phyloP scores from a whole-genome alignment of 2,329 filamentous ascomycete genomes.

The Apiospora saccharicola region DNA sequence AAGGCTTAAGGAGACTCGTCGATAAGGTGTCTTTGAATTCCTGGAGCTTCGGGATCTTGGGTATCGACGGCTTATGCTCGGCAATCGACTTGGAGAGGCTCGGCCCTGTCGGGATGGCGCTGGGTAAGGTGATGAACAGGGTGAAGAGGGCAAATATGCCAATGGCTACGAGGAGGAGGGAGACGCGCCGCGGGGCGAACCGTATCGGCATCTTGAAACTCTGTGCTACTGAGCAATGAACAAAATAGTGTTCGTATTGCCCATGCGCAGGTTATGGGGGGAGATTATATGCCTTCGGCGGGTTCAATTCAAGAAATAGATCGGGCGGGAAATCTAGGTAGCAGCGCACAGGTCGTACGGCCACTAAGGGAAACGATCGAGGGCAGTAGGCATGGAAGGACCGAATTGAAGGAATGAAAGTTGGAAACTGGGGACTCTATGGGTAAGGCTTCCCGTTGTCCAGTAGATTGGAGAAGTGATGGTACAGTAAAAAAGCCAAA shows the following conservation, averaged over 20 bases:
- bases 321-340: constrained; percentile 9
- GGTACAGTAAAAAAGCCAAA: neutral
- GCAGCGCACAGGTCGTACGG: neutral
- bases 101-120: constrained; percentile 55
- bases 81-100: constrained; percentile 56
- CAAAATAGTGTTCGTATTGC: constrained; percentile 17
- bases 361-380: neutral
- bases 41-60: constrained; percentile 45
- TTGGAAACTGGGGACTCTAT: neutral
- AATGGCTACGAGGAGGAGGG: constrained; percentile 58
- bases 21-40: constrained; percentile 49
- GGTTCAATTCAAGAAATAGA: neutral
- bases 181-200: constrained; percentile 60
- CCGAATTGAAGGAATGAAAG: constrained; percentile 17
- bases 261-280: neutral
- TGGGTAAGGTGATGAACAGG: constrained; percentile 60
- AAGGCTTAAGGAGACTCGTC: constrained; percentile 67
- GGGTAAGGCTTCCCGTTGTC: neutral
- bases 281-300: neutral
- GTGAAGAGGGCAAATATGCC: constrained; percentile 61
- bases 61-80: constrained; percentile 58
- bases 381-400: neutral
- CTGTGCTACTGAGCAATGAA: constrained; percentile 17
- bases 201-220: constrained; percentile 54
- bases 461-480: neutral